Conservation (phyloP, 73 alveolate genomes). For the Tetrahymena malaccensis region DNA sequence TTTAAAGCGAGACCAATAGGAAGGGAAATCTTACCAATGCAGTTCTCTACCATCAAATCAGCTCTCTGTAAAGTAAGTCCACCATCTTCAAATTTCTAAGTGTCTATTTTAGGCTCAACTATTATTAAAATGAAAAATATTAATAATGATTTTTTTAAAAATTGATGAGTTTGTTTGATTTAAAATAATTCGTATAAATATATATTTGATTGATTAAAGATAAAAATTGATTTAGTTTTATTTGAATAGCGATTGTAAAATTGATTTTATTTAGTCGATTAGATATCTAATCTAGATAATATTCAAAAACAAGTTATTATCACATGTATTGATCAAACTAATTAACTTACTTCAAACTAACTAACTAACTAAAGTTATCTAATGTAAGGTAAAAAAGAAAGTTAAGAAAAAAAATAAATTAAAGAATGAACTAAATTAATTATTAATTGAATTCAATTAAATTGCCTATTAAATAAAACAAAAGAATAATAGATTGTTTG, state of each 20-base stretch:
- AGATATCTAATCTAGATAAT: background rate
- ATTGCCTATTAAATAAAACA: background rate
- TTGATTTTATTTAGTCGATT: no score
- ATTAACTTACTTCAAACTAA: no score
- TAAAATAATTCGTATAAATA: no score
- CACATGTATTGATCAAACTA: background rate
- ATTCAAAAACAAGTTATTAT: background rate
- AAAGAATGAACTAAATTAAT: background rate
- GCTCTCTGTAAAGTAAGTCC: slow-evolving; percentile 83
- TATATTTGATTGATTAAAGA: background rate
- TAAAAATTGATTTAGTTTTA: background rate
- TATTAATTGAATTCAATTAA: background rate
- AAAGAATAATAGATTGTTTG: background rate
- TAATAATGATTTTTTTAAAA: background rate
- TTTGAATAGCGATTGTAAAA: background rate
- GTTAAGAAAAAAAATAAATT: background rate
- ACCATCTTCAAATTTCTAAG: slow-evolving; percentile 54
- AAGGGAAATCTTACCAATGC: slow-evolving; percentile 81
- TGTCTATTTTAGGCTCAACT: slow-evolving; percentile 4
- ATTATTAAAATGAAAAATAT: background rate
- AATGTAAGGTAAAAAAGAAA: background rate
- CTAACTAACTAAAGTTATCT: no score
- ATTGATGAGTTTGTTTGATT: background rate
- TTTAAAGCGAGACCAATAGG: slow-evolving; percentile 95
- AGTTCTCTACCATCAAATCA: slow-evolving; percentile 92